Conservation (phyloP, 169 alveolate species). For the Perkinsus chesapeaki region DNA sequence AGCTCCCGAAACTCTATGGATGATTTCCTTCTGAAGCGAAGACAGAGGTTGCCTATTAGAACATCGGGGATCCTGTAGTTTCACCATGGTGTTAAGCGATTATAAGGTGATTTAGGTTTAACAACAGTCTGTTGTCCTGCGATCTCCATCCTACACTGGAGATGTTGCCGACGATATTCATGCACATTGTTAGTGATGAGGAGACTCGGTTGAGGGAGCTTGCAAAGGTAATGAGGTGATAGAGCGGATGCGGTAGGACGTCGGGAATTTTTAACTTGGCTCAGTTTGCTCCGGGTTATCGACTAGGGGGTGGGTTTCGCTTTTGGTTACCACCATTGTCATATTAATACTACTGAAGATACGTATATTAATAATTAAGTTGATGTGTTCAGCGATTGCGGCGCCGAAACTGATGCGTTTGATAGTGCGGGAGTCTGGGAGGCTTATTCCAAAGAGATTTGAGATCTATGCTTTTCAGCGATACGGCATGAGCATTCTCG, state of each 20-base stretch:
- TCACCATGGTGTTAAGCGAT: too few species aligned
- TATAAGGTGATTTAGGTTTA: not conserved
- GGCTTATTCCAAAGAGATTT: too few species aligned
- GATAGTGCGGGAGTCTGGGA: too few species aligned
- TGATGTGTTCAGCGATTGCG: too few species aligned
- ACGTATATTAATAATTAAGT: too few species aligned
- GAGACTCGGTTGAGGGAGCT: not conserved
- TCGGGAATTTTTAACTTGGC: too few species aligned
- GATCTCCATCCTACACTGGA: not conserved
- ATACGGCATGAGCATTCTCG: not conserved
- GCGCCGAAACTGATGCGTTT: too few species aligned
- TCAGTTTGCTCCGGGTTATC: too few species aligned
- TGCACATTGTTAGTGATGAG: not conserved
- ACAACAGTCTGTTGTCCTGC: not conserved
- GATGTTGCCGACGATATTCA: not conserved
- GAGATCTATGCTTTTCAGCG: not conserved
- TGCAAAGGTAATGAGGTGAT: not conserved
- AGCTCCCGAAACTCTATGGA: not conserved
- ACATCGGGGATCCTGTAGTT: not conserved
- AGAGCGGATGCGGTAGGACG: too few species aligned
- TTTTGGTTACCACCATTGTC: too few species aligned
- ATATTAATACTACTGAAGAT: too few species aligned
- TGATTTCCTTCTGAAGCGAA: not conserved
- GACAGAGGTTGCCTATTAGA: not conserved
- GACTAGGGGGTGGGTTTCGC: too few species aligned